phyloP scores from a whole-genome alignment of 23 red algal genomes.

The Chondrus crispus region DNA sequence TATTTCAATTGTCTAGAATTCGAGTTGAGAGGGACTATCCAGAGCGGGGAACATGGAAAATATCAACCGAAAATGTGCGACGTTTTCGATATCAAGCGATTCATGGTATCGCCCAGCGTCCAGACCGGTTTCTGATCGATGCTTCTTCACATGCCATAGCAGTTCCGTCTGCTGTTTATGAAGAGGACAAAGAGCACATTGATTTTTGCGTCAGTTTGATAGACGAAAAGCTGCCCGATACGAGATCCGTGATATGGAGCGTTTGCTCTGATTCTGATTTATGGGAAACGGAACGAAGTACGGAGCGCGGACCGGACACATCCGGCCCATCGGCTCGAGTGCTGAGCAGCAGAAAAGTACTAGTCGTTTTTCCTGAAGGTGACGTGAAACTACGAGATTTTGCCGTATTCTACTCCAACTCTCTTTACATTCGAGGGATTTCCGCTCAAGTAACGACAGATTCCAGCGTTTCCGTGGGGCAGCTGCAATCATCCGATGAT shows the following conservation, averaged over 20 bases:
- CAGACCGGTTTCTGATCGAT: background rate
- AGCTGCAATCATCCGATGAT: background rate
- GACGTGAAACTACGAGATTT: background rate
- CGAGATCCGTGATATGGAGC: background rate
- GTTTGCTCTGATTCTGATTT: background rate
- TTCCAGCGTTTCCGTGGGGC: background rate
- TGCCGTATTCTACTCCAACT: constrained; percentile 1
- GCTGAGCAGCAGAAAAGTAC: background rate
- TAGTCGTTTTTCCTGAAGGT: constrained; percentile 31
- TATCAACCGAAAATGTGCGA: constrained; percentile 30
- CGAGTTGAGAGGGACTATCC: constrained; percentile 9
- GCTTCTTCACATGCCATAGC: background rate
- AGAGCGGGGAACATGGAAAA: background rate
- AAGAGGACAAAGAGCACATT: too few species aligned
- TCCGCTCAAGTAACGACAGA: constrained; percentile 17
- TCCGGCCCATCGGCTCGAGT: background rate
- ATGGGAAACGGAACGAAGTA: background rate
- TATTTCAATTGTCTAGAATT: background rate
- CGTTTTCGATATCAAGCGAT: constrained; percentile 12
- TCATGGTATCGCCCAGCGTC: constrained; percentile 9
- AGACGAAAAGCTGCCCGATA: background rate
- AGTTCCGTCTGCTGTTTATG: background rate
- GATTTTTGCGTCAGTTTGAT: background rate
- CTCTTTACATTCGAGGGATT: constrained; percentile 22
- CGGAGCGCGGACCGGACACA: constrained; percentile 3